These are phyloP conservation scores for Talaromyces sp. DNA, from an alignment of 2,329 filamentous ascomycete species.

Conservation along the genomic window DNA sequence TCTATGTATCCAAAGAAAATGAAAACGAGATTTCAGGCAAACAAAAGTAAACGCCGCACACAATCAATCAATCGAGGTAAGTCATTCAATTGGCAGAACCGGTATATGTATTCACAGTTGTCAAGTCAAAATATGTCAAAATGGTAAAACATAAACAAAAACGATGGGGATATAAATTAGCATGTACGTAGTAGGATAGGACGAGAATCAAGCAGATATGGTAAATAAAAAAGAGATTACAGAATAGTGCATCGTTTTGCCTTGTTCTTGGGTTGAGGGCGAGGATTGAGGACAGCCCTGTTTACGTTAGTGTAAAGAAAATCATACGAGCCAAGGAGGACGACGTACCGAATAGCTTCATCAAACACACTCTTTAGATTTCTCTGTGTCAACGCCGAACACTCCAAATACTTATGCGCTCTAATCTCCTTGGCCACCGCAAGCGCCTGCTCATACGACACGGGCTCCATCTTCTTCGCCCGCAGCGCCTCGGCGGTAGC, in stretches of 20 bases:
- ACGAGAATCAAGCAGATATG: neutral
- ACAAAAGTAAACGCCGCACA: slow-evolving; percentile 14
- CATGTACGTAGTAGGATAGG: slow-evolving; percentile 1
- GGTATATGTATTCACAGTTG: slow-evolving; percentile 9
- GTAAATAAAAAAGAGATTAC: slow-evolving; percentile 21
- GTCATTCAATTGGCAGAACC: neutral
- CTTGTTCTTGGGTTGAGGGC: slow-evolving; percentile 44
- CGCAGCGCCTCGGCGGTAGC: slow-evolving; percentile 76
- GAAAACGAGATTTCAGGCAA: slow-evolving; percentile 17
- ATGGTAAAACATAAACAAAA: neutral
- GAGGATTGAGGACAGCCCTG: slow-evolving; percentile 49
- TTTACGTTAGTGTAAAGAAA: neutral
- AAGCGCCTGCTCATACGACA: slow-evolving; percentile 88
- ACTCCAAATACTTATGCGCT: slow-evolving; percentile 96
- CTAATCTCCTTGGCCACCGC: slow-evolving; percentile 88
- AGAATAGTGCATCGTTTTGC: slow-evolving; percentile 47
- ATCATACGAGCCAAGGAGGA: neutral
- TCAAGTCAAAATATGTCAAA: neutral
- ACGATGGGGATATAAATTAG: slow-evolving; percentile 14
- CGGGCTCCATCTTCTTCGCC: slow-evolving; percentile 94
- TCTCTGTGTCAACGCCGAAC: slow-evolving; percentile 91
- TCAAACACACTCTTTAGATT: slow-evolving; percentile 99
- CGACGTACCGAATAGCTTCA: slow-evolving; percentile 86
- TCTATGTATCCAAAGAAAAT: neutral
- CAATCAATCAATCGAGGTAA: neutral